A percentile compares a stretch with the other conserved stretches of the same genome.
phyloP scores from a whole-genome alignment of 257 asterid species.

The Solanum microdontum region DNA sequence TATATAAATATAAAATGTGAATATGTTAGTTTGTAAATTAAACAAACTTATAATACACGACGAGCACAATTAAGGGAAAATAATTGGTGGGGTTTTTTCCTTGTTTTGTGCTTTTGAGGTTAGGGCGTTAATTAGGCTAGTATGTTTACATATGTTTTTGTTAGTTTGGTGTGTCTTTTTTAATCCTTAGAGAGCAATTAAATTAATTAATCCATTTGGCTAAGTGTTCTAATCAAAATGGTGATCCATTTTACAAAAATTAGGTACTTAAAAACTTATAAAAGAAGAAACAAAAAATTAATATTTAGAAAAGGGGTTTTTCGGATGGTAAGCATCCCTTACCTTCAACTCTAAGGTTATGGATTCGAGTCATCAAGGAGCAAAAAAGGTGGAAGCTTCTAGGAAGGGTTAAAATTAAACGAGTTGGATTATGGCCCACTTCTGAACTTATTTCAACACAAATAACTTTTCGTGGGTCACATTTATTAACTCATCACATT shows the following conservation, averaged over 20 bases:
- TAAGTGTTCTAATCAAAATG: not conserved
- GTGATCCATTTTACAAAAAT: not conserved
- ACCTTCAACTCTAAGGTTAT: not conserved
- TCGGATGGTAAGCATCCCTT: fast-evolving
- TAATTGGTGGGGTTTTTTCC: not conserved
- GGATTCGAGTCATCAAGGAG: not conserved
- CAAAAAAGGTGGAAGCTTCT: not conserved
- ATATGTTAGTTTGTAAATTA: not conserved
- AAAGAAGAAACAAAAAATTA: not conserved
- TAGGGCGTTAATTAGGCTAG: not conserved
- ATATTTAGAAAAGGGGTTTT: not conserved
- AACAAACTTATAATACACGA: not conserved
- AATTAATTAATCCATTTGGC: not conserved
- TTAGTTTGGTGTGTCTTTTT: not conserved
- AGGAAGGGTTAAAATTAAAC: no score
- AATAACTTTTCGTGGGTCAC: not conserved
- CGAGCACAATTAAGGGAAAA: not conserved
- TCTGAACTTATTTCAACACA: not conserved
- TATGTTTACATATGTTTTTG: not conserved
- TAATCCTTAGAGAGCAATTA: not conserved
- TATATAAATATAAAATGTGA: not conserved
- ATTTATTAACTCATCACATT: not conserved
- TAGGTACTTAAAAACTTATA: not conserved
- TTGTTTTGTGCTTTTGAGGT: not conserved
- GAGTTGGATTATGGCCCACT: not conserved